Base-by-base conservation (phyloP, 1,139 yeast genomes). In the Diutina siamensis region DNA sequence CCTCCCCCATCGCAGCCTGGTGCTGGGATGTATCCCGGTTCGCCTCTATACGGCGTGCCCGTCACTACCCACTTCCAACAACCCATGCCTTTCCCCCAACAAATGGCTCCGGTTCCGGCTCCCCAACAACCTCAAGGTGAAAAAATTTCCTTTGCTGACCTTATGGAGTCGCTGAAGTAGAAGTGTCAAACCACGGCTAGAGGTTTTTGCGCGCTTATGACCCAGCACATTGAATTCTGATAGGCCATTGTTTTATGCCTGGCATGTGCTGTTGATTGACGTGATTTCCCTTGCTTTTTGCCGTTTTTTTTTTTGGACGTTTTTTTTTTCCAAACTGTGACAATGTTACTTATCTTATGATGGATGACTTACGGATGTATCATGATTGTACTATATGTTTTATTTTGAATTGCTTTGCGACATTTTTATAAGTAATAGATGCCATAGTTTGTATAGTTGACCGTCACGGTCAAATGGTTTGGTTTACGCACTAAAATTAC, bases 61-160 rank as follows among this genome's bases (percentile, higher is more conserved):
- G 15, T 25, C 20, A 25, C 33, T 20, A 38, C 42, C 15, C 42
- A 38, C 9, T 38, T 38, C 33, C 42, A 38, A 18, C 42, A 38
- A 10, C 42, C 42, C n/a, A 22, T 25, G 22, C 32, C 32, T 3
- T 34, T 5, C 36, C 20, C 36, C 20, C 13, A 7, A 3, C 21
- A 4, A 12, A 8, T 15, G 20, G 20, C 4, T 4, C 36, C 34
- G 15, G 28, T 19, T n/a, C 40, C 9, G 9, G 25, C 18, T 15
- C 19, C 28, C 7, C 27, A 20, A 21, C 40, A 35, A 19, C 38
- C 28, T n/a, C 42, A 38, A 35, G 72, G 69, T 35, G 73, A 68
- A 47, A 65, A 63, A 55, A 67, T 70, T 48, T 60, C 69, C 20
- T 69, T 69, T 48, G 64, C 65, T 51, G 73, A 70, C 28, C 62